Evolutionary conservation across 345 rosid species (phyloP).

Genomic region (Psidium friedrichsthalianum): DNA sequence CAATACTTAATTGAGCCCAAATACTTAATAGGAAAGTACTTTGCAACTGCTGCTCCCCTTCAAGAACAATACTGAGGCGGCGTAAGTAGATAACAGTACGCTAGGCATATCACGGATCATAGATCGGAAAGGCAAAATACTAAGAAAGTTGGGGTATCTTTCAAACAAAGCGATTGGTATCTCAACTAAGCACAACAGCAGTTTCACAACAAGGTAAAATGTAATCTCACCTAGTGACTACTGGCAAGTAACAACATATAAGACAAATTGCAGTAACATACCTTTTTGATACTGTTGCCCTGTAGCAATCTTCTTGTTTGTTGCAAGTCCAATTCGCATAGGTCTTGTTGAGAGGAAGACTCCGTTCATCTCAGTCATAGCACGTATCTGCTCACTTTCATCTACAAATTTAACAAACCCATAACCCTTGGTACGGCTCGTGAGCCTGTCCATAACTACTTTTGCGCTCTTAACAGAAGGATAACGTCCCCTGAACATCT

Average conservation of each 20-base stretch:
- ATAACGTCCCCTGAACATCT: conserved; percentile 63
- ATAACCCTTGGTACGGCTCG: conserved; percentile 82
- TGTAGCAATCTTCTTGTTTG: conserved; percentile 49
- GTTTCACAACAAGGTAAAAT: background rate
- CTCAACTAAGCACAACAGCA: background rate
- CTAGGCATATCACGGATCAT: background rate
- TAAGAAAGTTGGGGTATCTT: background rate
- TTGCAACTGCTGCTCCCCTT: conserved; percentile 38
- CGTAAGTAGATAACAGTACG: background rate
- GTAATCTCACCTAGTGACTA: background rate
- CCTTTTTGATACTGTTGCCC: conserved; percentile 59
- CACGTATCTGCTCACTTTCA: conserved; percentile 74
- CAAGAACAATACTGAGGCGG: conserved; percentile 12
- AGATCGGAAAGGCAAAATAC: background rate
- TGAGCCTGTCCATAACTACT: conserved; percentile 84
- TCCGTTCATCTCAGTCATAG: conserved; percentile 92
- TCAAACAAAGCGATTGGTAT: background rate
- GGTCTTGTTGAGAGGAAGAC: conserved; percentile 81
- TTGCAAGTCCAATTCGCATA: conserved; percentile 80
- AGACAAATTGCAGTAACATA: conserved; percentile 11
- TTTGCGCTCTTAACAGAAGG: conserved; percentile 76
- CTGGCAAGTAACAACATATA: background rate
- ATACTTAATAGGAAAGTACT: conserved; percentile 36
- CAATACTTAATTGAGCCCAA: conserved; percentile 41
- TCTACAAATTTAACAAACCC: conserved; percentile 86